Conservation (phyloP, 2,329 filamentous ascomycete genomes). For the Alternaria gansuensis region DNA sequence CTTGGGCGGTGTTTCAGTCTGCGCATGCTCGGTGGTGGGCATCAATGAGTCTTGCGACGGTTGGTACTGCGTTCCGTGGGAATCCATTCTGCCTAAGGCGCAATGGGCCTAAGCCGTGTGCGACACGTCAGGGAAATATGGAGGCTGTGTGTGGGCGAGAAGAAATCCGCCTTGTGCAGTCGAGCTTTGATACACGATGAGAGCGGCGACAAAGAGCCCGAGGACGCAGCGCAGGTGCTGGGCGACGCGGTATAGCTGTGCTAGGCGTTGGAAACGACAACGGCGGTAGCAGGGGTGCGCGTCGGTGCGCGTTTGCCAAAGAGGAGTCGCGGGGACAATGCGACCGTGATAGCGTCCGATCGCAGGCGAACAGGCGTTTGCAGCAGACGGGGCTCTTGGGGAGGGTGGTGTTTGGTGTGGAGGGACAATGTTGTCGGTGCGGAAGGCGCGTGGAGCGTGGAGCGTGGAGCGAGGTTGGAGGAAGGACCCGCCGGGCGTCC, state of each 20-base stretch:
- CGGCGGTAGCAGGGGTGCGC: slow-evolving; percentile 30
- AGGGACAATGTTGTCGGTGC: slow-evolving; percentile 15
- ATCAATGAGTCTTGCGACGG: slow-evolving; percentile 43
- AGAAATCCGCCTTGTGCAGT: slow-evolving; percentile 19
- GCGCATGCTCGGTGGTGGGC: slow-evolving; percentile 44
- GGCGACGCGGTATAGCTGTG: slow-evolving; percentile 15
- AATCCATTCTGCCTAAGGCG: slow-evolving; percentile 44
- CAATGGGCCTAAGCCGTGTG: slow-evolving; percentile 30
- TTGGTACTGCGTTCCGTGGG: slow-evolving; percentile 38
- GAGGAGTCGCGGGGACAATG: slow-evolving; percentile 26
- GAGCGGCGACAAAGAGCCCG: slow-evolving; percentile 7
- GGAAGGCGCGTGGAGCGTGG: slow-evolving; percentile 18
- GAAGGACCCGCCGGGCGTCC: slow-evolving; percentile 17
- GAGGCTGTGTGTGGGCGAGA: slow-evolving; percentile 2
- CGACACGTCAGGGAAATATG: slow-evolving; percentile 42
- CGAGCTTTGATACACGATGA: slow-evolving; percentile 17
- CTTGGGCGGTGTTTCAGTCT: slow-evolving; percentile 41
- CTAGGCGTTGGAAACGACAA: slow-evolving; percentile 20
- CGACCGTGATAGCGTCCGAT: slow-evolving; percentile 16
- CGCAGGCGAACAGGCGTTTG: slow-evolving; percentile 7
- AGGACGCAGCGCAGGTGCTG: slow-evolving; percentile 10
- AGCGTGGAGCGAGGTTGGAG: slow-evolving; percentile 23
- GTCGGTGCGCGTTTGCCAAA: slow-evolving; percentile 31
- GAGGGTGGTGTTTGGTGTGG: slow-evolving; percentile 14
- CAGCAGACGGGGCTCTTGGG: slow-evolving; percentile 8